Evolutionary conservation across 257 asterid genomes (phyloP).

Genomic region (Salvia splendens): DNA sequence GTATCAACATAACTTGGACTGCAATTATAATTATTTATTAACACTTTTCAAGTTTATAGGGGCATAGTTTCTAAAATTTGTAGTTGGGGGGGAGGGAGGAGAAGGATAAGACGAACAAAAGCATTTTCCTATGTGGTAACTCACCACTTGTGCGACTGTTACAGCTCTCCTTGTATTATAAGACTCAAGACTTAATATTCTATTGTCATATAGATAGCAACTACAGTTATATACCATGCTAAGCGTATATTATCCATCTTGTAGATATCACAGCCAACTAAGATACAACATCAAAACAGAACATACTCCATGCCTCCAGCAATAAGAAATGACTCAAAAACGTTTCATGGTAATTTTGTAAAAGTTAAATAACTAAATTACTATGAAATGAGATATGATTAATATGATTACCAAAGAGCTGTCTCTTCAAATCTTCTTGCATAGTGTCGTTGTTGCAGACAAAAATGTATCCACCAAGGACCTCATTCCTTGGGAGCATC

Average conservation of each 20-base stretch:
- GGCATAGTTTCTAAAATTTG: neutral
- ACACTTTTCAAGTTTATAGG: neutral
- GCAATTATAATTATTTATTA: neutral
- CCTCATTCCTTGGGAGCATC: slow-evolving; percentile 90
- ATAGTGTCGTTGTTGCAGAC: slow-evolving; percentile 97
- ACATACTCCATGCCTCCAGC: too few relatives aligned
- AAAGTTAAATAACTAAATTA: neutral
- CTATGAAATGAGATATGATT: slow-evolving; percentile 12
- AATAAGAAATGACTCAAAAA: slow-evolving; percentile 7
- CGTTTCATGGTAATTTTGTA: neutral
- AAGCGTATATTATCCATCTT: neutral
- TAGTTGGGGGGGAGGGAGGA: neutral
- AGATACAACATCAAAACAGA: too few relatives aligned
- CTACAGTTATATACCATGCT: neutral
- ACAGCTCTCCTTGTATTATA: neutral
- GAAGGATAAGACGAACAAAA: neutral
- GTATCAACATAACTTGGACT: neutral
- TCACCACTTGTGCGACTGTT: neutral
- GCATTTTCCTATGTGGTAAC: neutral
- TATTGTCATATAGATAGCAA: slow-evolving; percentile 1
- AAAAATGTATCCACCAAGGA: slow-evolving; percentile 92
- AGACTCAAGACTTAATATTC: neutral
- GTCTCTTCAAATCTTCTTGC: slow-evolving; percentile 96
- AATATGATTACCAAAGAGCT: slow-evolving; percentile 68
- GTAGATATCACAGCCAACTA: too few relatives aligned